phyloP scores from a whole-genome alignment of 805 yeast species.

The Kodamaea laetipori region DNA sequence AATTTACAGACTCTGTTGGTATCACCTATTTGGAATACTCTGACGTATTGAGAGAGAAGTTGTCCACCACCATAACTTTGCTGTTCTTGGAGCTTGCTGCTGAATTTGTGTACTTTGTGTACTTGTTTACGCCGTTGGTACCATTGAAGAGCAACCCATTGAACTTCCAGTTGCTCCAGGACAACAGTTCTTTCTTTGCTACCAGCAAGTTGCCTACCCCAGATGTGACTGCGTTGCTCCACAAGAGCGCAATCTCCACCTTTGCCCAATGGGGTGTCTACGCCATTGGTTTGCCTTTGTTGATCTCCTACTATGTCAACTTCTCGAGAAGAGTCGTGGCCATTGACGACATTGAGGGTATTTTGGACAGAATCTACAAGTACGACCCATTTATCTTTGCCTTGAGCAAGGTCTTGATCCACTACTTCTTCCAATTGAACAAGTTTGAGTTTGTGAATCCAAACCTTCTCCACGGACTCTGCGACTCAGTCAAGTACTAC shows the following conservation, averaged over 20 bases:
- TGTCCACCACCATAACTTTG: constrained; percentile 40
- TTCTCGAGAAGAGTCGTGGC: constrained; percentile 44
- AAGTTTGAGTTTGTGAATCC: constrained; percentile 32
- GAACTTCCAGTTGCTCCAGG: constrained; percentile 39
- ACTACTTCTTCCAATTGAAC: constrained; percentile 40
- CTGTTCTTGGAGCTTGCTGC: constrained; percentile 32
- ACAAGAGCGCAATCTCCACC: constrained; percentile 28
- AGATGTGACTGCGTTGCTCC: constrained; percentile 38
- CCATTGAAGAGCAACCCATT: constrained; percentile 37
- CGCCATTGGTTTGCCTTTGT: constrained; percentile 44
- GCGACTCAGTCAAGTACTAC: constrained; percentile 32
- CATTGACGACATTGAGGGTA: constrained; percentile 36
- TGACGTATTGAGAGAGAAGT: constrained; percentile 41
- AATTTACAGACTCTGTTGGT: constrained; percentile 38
- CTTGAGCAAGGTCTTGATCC: constrained; percentile 46
- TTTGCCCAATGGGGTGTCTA: constrained; percentile 42
- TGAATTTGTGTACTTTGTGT: constrained; percentile 36
- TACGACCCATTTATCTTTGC: constrained; percentile 55
- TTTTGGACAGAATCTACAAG: constrained; percentile 38
- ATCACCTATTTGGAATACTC: constrained; percentile 36
- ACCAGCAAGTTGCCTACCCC: constrained; percentile 28
- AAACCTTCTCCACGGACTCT: constrained; percentile 26
- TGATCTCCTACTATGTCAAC: constrained; percentile 53
- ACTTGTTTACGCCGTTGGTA: constrained; percentile 37
- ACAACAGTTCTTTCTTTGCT: constrained; percentile 29